These are phyloP conservation scores for Cyclotella choctawhatcheeana DNA, from an alignment of 108 stramenopile genomes.

Conservation along the genomic window DNA sequence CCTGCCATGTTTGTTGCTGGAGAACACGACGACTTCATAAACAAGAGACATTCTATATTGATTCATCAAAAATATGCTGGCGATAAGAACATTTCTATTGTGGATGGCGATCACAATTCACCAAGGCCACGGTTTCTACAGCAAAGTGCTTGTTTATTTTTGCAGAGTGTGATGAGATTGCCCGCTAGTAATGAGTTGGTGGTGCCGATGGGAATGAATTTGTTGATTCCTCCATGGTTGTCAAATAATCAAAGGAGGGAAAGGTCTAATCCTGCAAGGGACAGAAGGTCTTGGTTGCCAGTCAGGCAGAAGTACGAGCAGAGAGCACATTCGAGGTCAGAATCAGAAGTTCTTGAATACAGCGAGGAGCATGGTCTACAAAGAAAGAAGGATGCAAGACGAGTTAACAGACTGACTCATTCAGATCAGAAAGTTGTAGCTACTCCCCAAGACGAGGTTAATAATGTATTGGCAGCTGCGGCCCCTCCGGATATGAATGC, in stretches of 20 bases:
- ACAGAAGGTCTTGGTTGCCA: conserved; percentile 16
- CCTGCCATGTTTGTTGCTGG: conserved; percentile 80
- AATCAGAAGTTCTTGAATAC: neutral
- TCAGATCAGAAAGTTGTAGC: neutral
- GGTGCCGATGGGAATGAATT: conserved; percentile 39
- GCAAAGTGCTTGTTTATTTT: conserved; percentile 42
- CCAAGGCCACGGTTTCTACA: conserved; percentile 58
- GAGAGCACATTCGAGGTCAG: neutral
- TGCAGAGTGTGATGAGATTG: conserved; percentile 52
- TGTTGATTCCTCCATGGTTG: conserved; percentile 43
- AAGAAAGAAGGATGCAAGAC: neutral
- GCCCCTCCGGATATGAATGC: conserved; percentile 41
- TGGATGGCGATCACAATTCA: conserved; percentile 85
- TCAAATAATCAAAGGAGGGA: neutral
- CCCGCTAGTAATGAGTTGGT: conserved; percentile 37
- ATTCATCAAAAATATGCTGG: conserved; percentile 71
- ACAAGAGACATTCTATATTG: conserved; percentile 47
- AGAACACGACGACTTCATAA: conserved; percentile 72
- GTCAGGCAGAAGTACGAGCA: conserved; percentile 8
- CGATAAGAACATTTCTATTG: conserved; percentile 77
- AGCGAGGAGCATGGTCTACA: neutral
- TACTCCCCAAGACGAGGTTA: neutral
- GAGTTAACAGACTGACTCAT: neutral
- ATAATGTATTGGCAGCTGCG: conserved; percentile 14
- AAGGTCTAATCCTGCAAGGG: too few species aligned